phyloP scores from a whole-genome alignment of 2,329 filamentous ascomycete species.

The Colletotrichum sp. region DNA sequence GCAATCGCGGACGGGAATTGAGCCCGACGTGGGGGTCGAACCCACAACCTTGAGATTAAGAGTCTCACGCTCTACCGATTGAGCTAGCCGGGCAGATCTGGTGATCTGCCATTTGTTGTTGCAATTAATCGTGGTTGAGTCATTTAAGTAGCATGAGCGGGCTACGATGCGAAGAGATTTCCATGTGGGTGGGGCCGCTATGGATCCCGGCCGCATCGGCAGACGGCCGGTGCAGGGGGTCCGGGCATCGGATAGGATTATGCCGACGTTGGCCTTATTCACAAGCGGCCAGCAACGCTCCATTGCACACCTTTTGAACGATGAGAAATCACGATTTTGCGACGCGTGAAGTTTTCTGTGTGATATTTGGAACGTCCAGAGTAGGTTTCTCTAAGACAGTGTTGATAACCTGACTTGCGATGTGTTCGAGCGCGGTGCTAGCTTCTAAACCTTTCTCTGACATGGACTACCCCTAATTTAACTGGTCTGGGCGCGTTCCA shows the following conservation, averaged over 20 bases:
- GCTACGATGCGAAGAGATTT: not conserved
- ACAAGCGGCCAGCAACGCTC: not conserved
- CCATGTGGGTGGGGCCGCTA: not conserved
- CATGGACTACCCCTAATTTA: no score
- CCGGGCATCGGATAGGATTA: not conserved
- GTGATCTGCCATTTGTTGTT: slow-evolving; percentile 3
- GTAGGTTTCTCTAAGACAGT: no score
- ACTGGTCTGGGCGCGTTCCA: no score
- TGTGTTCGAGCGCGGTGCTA: no score
- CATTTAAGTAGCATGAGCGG: not conserved
- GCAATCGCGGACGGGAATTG: slow-evolving; percentile 22
- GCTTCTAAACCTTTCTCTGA: no score
- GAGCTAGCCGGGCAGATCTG: slow-evolving; percentile 54
- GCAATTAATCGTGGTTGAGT: accelerated
- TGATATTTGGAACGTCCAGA: no score
- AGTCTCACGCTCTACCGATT: slow-evolving; percentile 79
- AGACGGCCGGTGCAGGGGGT: not conserved
- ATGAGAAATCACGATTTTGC: no score
- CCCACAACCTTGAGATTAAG: slow-evolving; percentile 45
- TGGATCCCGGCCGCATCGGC: not conserved
- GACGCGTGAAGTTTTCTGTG: no score
- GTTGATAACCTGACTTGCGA: no score
- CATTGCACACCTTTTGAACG: no score
- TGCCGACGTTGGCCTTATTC: not conserved
- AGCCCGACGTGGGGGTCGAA: slow-evolving; percentile 31